Conservation (phyloP, 139 green algal genomes). For the Parachlorella kessleri region DNA sequence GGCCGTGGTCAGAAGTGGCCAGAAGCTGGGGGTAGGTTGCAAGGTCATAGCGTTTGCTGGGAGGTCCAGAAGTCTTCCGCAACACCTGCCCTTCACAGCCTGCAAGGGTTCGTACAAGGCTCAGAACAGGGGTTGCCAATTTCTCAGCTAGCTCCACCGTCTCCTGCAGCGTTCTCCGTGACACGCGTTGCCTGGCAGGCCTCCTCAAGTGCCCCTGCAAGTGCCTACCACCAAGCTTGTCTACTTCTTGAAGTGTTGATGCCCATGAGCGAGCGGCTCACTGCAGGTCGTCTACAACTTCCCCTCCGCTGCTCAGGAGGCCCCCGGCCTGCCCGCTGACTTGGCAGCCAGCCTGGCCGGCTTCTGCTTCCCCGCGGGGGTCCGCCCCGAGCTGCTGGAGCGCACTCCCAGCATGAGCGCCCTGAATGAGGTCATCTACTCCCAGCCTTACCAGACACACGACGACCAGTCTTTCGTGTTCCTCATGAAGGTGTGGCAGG, state of each 20-base stretch:
- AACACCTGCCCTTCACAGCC: constrained; percentile 18
- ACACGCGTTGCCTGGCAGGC: too few relatives aligned
- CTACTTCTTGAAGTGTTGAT: too few relatives aligned
- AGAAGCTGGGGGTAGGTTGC: background rate
- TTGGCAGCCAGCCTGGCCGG: constrained; percentile 47
- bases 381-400: constrained; percentile 66
- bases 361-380: constrained; percentile 83
- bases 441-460: constrained; percentile 51
- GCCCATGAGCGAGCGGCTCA: too few relatives aligned
- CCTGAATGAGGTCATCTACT: constrained; percentile 80
- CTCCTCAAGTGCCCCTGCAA: too few relatives aligned
- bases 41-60: background rate
- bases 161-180: too few relatives aligned
- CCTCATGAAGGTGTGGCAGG: constrained; percentile 66
- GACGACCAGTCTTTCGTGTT: constrained; percentile 79
- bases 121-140: too few relatives aligned
- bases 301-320: too few relatives aligned
- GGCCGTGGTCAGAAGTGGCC: background rate
- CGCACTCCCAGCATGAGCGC: constrained; percentile 64
- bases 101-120: too few relatives aligned
- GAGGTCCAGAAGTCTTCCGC: background rate
- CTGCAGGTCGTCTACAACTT: constrained; percentile 65
- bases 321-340: constrained; percentile 30
- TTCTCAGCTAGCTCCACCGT: too few relatives aligned
- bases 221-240: too few relatives aligned